Base-by-base conservation (phyloP, 2,329 filamentous ascomycete genomes). In the Diaporthe capsici region DNA sequence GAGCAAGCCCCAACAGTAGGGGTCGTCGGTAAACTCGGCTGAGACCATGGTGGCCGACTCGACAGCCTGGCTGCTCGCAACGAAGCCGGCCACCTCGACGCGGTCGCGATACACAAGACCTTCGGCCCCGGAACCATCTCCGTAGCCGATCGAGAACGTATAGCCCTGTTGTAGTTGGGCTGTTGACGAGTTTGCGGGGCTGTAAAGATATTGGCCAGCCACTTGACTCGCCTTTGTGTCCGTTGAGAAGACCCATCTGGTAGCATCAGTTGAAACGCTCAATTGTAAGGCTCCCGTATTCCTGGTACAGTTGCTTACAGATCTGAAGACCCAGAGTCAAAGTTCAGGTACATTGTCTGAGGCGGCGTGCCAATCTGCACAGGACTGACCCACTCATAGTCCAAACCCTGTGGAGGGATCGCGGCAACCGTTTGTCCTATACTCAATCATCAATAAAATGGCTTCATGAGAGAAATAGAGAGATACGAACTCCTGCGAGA, bases 261-360 rank as follows among this genome's bases (percentile, higher is more conserved):
- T 25, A 25, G 7, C 20, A 25, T 73, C 9, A 73, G 47, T 20
- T 1, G 9, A 12, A 10, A 53, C 6, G 53, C 3, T 6, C 17
- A 39, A 42, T 1, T 1, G 12, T 39, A 5, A 8, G 31, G 22
- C 12, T 31, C 13, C n/a, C 2, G 47, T 2, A 4, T 25, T 22
- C 1, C 2, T 25, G 22, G 42, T 8, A 25, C 17, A 58, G 1
- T 1, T 5, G 39, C 71, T 73, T 57, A 73, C 88, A 94, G 86
- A 84, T 94, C 92, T 58, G 91, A 87, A 72, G 90, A 92, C 37
- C 92, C 92, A 51, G 92, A 93, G 80, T 94, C 92, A 78, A 94
- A 90, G 81, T 93, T 90, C 78, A 94, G 84, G 78, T 90, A 88
- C 80, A 94, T 79, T 7, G 86, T 91, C 78, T 90, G 88, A 22